A percentile compares a stretch with the other conserved stretches of the same genome.
Conservation (phyloP, 75 land plant genomes). For the Selaginella moellendorffii region DNA sequence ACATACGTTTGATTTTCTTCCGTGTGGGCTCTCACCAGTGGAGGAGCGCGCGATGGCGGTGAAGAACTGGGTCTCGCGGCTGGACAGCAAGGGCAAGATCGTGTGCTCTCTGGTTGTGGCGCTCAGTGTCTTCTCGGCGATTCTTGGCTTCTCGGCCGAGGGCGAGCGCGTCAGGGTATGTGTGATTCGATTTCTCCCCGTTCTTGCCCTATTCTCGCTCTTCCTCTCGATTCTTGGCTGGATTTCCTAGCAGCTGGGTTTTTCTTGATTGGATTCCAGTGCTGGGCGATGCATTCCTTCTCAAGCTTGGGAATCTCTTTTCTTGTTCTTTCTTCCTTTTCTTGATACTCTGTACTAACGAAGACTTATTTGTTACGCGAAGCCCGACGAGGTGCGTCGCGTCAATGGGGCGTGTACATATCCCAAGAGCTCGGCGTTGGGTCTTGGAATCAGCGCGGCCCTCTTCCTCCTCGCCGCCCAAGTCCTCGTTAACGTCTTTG, state of each 20-base stretch:
- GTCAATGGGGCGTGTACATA: constrained; percentile 21
- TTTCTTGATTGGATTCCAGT: neutral
- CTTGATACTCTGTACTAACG: neutral
- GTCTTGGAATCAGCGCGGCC: constrained; percentile 19
- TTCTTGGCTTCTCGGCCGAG: constrained; percentile 15
- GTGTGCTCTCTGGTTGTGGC: constrained; percentile 5
- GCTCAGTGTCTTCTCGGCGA: constrained; percentile 13
- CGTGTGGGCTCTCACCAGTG: no score
- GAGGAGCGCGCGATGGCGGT: neutral
- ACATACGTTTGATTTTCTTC: no score
- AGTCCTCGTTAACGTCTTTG: constrained; percentile 13
- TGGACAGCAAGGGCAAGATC: constrained; percentile 6
- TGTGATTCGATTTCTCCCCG: neutral
- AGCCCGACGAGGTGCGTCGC: constrained; percentile 23
- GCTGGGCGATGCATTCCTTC: no score
- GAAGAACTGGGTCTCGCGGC: neutral
- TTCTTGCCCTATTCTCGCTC: no score
- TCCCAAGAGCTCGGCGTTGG: constrained; percentile 19
- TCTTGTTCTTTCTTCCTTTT: neutral
- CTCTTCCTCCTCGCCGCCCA: constrained; percentile 19
- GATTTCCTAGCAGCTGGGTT: neutral
- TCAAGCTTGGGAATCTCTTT: neutral
- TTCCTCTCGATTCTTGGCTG: no score
- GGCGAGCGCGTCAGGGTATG: constrained; percentile 13
- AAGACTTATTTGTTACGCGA: neutral